Base-by-base conservation (phyloP, 495 filamentous ascomycete genomes). In the Penicillium coffeae region DNA sequence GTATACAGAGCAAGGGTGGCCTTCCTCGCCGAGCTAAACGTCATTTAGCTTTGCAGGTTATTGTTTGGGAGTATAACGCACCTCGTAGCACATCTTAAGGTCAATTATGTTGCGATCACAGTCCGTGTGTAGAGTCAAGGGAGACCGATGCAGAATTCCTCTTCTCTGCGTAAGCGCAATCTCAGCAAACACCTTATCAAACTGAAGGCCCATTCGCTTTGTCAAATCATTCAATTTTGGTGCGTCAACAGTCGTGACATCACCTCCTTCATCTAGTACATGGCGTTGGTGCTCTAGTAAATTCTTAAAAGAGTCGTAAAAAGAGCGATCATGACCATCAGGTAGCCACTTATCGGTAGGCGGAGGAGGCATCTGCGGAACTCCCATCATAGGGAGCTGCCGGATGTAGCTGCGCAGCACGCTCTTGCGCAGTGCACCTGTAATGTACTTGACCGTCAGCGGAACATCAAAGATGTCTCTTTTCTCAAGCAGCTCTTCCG, bases 131-230 rank as follows among this genome's bases (percentile, higher is more conserved):
- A 83, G 64, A 2, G 54, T 60, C 27, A 82, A 50, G 15, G 76
- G 69, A 14, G 70, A 71, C 8, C 73, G 76, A 52, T 83, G 69
- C 14, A 82, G 64, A 34, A 84, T 73, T 19, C 76, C 76, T 40
- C 80, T 66, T 40, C 74, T 73, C 58, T 82, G 79, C 12, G 80
- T 78, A 40, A 77, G 65, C 8, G 81, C 78, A 47, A 83, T 83
- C 42, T 78, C 72, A 8, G 63, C 68, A 54, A 83, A 84, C 1
- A 83, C 70, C 9, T 70, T 68, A 5, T 75, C 68, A 47, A 77
- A 84, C 51, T 82, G 80, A 3, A 66, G 49, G 4, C 71, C 70
- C 18, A 84, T 60, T 37, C 77, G 68, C 33, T 62, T 70, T 0
- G 71, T 73, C 45, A 84, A 48, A 38, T 81, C 72, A 48, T 76